Conservation (phyloP, 139 green algal genomes). For the Chlorokybus atmophyticus region DNA sequence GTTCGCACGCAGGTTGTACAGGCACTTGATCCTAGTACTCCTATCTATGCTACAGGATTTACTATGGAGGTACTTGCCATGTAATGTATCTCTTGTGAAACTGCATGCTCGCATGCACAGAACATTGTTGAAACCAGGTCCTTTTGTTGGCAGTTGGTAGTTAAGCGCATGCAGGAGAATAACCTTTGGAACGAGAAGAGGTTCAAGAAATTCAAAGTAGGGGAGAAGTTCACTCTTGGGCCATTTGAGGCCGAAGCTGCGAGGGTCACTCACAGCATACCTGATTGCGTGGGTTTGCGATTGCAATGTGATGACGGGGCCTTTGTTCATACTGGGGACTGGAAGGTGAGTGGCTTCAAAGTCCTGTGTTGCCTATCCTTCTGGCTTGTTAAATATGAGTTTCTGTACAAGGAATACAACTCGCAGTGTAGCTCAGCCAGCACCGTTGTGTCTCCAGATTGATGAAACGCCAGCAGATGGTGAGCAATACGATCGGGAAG, state of each 20-base stretch:
- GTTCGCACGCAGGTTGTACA: conserved; percentile 63
- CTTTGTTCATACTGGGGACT: conserved; percentile 79
- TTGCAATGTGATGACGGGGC: conserved; percentile 73
- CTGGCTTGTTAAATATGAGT: no score
- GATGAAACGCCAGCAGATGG: conserved; percentile 90
- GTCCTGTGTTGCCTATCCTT: no score
- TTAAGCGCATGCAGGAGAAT: conserved; percentile 75
- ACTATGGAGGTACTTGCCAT: conserved; percentile 68
- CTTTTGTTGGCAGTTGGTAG: conserved; percentile 67
- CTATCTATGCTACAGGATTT: conserved; percentile 77
- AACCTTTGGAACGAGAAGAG: conserved; percentile 69
- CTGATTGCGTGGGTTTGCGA: conserved; percentile 89
- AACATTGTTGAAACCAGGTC: no score
- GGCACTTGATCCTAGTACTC: conserved; percentile 80
- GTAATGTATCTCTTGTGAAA: no score
- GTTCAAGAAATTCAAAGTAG: conserved; percentile 48
- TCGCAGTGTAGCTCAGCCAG: no score
- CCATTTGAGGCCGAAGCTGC: conserved; percentile 54
- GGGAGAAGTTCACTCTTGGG: conserved; percentile 25
- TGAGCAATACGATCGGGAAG: conserved; percentile 69
- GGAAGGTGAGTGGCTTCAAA: conserved; percentile 16
- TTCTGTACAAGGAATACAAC: no score
- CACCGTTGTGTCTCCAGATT: conserved; percentile 56
- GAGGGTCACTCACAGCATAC: conserved; percentile 94
- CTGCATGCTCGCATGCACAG: no score